Evolutionary conservation across 2,329 filamentous ascomycete genomes (phyloP).

Genomic region (Aspergillus caelatus): DNA sequence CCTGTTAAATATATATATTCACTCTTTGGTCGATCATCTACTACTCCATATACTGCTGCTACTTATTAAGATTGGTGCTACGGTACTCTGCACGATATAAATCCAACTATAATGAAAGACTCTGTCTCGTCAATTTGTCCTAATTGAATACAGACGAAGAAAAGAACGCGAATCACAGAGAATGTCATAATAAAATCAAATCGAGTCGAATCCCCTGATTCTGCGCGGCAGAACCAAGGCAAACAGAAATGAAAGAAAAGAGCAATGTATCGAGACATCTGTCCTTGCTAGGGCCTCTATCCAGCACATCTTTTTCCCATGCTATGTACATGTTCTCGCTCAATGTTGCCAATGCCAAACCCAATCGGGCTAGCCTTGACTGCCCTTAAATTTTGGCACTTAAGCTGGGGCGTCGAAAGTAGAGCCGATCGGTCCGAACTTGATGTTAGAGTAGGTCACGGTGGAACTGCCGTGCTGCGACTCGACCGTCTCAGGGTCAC

Average conservation of each 20-base stretch:
- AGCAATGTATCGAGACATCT: not conserved
- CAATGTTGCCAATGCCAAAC: not conserved
- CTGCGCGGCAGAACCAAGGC: constrained; percentile 3
- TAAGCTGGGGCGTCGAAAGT: constrained; percentile 42
- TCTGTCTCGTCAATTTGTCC: not conserved
- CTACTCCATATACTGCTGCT: not conserved
- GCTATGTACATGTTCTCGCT: constrained; percentile 7
- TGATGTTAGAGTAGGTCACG: constrained; percentile 63
- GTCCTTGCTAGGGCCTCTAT: not conserved
- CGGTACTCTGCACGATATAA: not conserved
- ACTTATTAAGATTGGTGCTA: not conserved
- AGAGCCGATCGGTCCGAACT: constrained; percentile 58
- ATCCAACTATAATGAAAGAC: not conserved
- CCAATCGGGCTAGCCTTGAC: not conserved
- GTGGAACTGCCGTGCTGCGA: constrained; percentile 48
- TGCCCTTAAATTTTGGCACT: not conserved
- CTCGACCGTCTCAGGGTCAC: constrained; percentile 56
- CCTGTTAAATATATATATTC: not conserved
- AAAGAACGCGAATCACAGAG: not conserved
- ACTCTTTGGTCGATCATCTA: not conserved
- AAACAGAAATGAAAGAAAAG: not conserved
- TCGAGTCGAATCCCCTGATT: not conserved
- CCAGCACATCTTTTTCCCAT: constrained; percentile 9
- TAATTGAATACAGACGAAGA: constrained; percentile 11
- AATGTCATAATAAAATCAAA: not conserved